phyloP scores from a whole-genome alignment of 495 filamentous ascomycete species.

The Trichoderma virens region DNA sequence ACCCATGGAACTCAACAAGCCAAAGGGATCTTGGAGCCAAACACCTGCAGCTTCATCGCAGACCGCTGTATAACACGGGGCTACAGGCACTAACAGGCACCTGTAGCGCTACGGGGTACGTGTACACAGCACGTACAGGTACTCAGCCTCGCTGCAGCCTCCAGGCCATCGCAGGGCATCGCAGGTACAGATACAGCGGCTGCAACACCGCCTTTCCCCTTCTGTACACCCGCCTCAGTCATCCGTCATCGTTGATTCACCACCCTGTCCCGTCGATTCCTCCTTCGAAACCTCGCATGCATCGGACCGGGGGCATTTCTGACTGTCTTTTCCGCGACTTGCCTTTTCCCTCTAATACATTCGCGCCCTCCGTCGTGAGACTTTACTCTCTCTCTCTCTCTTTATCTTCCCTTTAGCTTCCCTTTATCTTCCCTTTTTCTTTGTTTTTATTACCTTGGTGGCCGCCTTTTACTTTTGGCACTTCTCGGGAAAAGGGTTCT shows the following conservation, averaged over 20 bases:
- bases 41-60: too few species aligned
- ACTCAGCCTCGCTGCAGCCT: background rate
- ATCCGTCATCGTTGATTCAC: constrained; percentile 4
- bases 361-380: background rate
- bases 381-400: background rate
- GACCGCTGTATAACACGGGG: too few species aligned
- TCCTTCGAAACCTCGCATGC: constrained; percentile 2
- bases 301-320: background rate
- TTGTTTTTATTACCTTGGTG: too few species aligned
- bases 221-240: background rate
- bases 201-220: background rate
- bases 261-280: constrained; percentile 1
- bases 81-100: too few species aligned
- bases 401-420: background rate
- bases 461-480: too few species aligned
- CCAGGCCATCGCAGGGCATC: background rate
- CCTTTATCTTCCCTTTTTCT: too few species aligned
- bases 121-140: too few species aligned
- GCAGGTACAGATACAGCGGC: background rate
- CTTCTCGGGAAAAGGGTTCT: too few species aligned
- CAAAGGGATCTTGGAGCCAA: too few species aligned
- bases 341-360: too few species aligned
- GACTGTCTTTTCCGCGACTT: background rate
- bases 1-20: too few species aligned
- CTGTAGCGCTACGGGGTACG: too few species aligned